A percentile compares a stretch with the other conserved stretches of the same genome.
phyloP scores from a whole-genome alignment of 768 basidiomycete species.

The Leccinum disarticulatum region DNA sequence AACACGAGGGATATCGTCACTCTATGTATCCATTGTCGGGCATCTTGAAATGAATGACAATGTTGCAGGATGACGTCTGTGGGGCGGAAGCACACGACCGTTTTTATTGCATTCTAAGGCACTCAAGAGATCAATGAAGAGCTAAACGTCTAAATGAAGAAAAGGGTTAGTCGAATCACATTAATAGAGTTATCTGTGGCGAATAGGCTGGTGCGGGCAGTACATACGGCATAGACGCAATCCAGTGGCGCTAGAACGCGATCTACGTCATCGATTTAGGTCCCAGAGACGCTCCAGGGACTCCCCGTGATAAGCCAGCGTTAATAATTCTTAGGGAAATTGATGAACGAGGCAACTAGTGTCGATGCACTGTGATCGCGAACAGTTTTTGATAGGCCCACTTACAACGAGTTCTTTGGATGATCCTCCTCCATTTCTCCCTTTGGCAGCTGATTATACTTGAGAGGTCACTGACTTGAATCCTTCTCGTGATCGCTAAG shows the following conservation, averaged over 20 bases:
- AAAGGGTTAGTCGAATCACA: neutral
- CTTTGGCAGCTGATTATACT: neutral
- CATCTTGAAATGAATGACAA: neutral
- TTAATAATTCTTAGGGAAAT: neutral
- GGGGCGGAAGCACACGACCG: neutral
- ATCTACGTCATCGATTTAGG: neutral
- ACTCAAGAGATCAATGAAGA: neutral
- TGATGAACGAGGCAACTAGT: neutral
- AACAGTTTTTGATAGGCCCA: neutral
- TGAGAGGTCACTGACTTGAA: neutral
- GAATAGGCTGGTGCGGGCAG: neutral
- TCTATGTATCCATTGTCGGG: neutral
- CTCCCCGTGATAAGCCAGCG: neutral
- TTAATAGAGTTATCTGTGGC: neutral
- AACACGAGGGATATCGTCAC: neutral
- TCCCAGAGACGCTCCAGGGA: neutral
- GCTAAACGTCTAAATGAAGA: neutral
- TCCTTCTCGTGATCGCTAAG: neutral
- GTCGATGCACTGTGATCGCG: neutral
- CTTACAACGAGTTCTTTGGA: neutral
- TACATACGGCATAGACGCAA: neutral
- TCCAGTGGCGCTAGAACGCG: neutral
- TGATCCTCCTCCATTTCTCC: neutral
- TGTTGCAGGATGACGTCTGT: neutral
- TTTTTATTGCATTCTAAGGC: neutral